Percentiles rank a stretch among this genome's conserved stretches.
Conservation (phyloP, 1,284 basidiomycete species). For the Naganishia liquefaciens region DNA sequence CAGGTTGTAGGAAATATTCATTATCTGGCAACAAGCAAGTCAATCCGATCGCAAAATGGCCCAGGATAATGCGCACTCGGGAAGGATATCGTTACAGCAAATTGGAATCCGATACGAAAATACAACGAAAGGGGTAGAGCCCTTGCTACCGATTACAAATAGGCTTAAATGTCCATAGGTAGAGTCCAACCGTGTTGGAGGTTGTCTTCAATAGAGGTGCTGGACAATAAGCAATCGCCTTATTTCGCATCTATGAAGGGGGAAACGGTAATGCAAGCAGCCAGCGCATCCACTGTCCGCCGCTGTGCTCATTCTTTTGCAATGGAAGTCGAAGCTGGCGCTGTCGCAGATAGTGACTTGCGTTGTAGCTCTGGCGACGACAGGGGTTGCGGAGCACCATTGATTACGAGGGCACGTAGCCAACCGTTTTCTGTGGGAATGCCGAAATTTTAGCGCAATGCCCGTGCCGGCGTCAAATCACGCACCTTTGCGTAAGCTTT, state of each 20-base stretch:
- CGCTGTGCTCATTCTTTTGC: not conserved
- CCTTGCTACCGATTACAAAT: slow-evolving; percentile 20
- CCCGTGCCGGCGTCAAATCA: not conserved
- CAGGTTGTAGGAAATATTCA: slow-evolving; percentile 23
- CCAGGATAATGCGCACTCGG: too few relatives aligned
- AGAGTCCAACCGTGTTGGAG: slow-evolving; percentile 28
- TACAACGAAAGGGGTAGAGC: slow-evolving; percentile 30
- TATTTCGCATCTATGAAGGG: slow-evolving; percentile 15
- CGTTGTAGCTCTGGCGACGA: slow-evolving; percentile 26
- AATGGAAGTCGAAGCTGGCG: not conserved
- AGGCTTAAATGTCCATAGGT: slow-evolving; percentile 24
- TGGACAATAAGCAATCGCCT: slow-evolving; percentile 21
- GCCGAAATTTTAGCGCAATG: not conserved
- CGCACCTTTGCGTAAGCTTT: slow-evolving; percentile 33
- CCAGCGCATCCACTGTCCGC: not conserved
- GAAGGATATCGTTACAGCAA: not conserved
- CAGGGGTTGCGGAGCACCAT: slow-evolving; percentile 35
- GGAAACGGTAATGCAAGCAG: not conserved
- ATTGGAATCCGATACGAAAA: not conserved
- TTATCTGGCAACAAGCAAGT: too few relatives aligned
- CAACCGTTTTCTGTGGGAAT: slow-evolving; percentile 32
- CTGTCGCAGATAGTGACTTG: slow-evolving; percentile 5
- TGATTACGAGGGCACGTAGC: slow-evolving; percentile 33
- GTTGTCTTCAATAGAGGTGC: slow-evolving; percentile 1
- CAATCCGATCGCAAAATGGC: too few relatives aligned